Evolutionary conservation across 2,329 filamentous ascomycete genomes (phyloP).

Genomic region (Tolypocladium tropicale): DNA sequence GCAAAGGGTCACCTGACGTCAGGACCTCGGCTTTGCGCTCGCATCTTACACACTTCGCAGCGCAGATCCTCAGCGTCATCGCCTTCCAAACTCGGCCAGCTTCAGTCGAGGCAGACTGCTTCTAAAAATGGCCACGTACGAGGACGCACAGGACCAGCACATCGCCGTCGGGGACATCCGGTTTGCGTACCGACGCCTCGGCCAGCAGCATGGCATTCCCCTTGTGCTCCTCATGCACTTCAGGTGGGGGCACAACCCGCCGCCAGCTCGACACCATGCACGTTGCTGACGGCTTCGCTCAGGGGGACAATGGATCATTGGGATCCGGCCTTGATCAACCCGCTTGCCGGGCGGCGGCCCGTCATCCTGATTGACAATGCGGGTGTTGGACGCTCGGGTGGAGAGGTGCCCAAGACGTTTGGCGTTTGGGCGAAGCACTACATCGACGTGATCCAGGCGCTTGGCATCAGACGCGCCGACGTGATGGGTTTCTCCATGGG

Average conservation of each 20-base stretch:
- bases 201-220: constrained; percentile 16
- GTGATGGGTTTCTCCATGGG: constrained; percentile 41
- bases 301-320: constrained; percentile 28
- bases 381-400: constrained; percentile 34
- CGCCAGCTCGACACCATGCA: background rate
- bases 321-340: constrained; percentile 35
- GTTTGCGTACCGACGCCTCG: constrained; percentile 22
- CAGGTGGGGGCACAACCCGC: constrained; percentile 11
- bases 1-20: background rate
- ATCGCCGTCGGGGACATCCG: constrained; percentile 18
- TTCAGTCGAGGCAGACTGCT: background rate
- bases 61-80: background rate
- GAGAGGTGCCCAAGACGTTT: constrained; percentile 25
- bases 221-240: constrained; percentile 21
- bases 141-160: constrained; percentile 16
- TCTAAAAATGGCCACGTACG: constrained; percentile 17
- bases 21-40: background rate
- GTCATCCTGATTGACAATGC: constrained; percentile 37
- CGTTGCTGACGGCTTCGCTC: background rate
- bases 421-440: constrained; percentile 21
- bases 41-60: background rate
- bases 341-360: constrained; percentile 27
- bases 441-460: constrained; percentile 22
- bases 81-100: background rate
- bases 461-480: constrained; percentile 29